Evolutionary conservation across 1,139 yeast genomes (phyloP), one percentile per base, ranked within the genome.

Genomic region (Pichia kudriavzevii): DNA sequence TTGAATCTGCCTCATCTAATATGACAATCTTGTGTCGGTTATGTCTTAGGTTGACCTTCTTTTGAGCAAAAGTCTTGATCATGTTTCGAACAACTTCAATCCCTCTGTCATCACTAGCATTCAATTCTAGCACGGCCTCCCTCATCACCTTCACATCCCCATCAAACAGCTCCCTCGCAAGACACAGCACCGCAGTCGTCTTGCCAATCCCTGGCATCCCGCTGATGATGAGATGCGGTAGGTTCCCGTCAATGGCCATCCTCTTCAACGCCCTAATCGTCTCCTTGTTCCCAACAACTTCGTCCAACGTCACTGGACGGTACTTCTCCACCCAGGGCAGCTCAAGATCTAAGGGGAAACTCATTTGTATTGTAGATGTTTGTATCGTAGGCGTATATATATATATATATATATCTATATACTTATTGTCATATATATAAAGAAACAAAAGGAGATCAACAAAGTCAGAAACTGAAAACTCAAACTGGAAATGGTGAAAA

Each of bases 151-250:
- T 31, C 1, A 32, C 27, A 25, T 75, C 63, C 12, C 75, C 73
- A 0, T 95, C 95, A 22, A 91, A 66, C 33, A 91, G 60, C 53
- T 84, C 94, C 34, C 75, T 69, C 0, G 98, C 97, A 26, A 91
- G 69, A 63, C 97, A 88, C 45, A 84, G 87, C 9, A 91, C 75
- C 2, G 95, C 81, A 0, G 98, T 91, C 7, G 98, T 91, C 56
- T 91, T 91, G 30, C 98, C 98, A 42, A 91, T 88, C 48, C 98
- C 98, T 10, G 98, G 98, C 38, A 87, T 64, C 4, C 98, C 96
- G 11, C 93, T 79, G 29, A 91, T 82, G 49, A 91, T 87, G 73
- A 91, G 68, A 60, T 91, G 96, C 4, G 98, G 98, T 84, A 91
- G 81, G 59, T 91, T 91, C 22, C 98, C 98, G 55, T 88, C 95